These are phyloP conservation scores for Podospora didyma DNA, from an alignment of 495 filamentous ascomycete genomes.

Conservation along the genomic window DNA sequence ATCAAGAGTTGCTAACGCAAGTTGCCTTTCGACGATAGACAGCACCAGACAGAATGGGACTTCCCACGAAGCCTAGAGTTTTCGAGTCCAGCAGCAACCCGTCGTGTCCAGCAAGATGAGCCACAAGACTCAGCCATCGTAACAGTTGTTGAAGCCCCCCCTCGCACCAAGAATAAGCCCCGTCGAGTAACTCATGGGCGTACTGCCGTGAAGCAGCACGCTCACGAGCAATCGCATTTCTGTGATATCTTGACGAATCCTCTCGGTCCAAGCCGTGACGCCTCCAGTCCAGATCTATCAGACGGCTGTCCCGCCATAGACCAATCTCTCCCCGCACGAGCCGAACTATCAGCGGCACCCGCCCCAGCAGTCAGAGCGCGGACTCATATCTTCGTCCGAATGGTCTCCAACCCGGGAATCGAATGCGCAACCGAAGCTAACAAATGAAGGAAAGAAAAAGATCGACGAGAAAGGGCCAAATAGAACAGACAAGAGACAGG, in stretches of 20 bases:
- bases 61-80: slow-evolving; percentile 49
- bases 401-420: slow-evolving; percentile 39
- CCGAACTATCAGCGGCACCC: slow-evolving; percentile 18
- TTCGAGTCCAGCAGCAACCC: slow-evolving; percentile 23
- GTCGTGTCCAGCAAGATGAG: not conserved
- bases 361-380: slow-evolving; percentile 47
- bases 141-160: slow-evolving; percentile 50
- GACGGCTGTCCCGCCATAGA: slow-evolving; percentile 37
- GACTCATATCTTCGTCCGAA: slow-evolving; percentile 87
- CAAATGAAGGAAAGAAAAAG: slow-evolving; percentile 3
- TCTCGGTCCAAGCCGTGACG: slow-evolving; percentile 40
- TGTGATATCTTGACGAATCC: slow-evolving; percentile 89
- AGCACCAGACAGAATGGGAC: slow-evolving; percentile 21
- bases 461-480: slow-evolving; percentile 36
- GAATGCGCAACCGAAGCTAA: not conserved
- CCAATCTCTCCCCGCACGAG: slow-evolving; percentile 35
- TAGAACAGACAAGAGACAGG: slow-evolving; percentile 59
- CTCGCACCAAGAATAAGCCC: slow-evolving; percentile 99
- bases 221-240: slow-evolving; percentile 91
- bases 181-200: slow-evolving; percentile 86
- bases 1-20: not conserved
- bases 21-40: slow-evolving; percentile 19
- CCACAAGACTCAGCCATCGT: slow-evolving; percentile 25
- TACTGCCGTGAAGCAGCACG: slow-evolving; percentile 41
- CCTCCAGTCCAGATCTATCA: slow-evolving; percentile 35